Percentiles rank a stretch among this genome's conserved stretches.
These are phyloP conservation scores for Cryptomeria japonica DNA, from an alignment of 75 land plant species.

Conservation along the genomic window DNA sequence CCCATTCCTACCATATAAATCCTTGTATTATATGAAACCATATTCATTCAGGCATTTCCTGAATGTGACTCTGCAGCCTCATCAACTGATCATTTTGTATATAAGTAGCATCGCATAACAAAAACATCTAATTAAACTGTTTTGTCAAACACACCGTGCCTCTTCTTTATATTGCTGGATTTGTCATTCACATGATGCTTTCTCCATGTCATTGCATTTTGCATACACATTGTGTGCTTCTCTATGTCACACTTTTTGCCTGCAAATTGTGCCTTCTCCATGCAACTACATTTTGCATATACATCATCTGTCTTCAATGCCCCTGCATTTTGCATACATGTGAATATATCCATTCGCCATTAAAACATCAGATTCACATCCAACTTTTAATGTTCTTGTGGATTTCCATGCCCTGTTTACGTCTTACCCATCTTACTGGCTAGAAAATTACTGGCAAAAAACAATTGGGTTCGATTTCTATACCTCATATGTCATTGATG, in stretches of 20 bases:
- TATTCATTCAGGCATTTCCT: neutral
- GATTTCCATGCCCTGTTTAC: neutral
- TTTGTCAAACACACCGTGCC: no score
- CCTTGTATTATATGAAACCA: neutral
- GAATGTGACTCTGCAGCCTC: neutral
- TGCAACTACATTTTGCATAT: no score
- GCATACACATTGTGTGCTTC: neutral
- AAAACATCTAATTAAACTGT: no score
- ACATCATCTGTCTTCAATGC: no score
- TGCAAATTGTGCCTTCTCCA: no score
- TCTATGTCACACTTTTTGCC: no score
- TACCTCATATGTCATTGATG: constrained; percentile 35
- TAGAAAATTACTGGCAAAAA: neutral
- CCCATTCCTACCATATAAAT: neutral
- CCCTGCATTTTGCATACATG: no score
- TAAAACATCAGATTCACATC: neutral
- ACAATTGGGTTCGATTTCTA: constrained; percentile 24
- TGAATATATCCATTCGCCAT: neutral
- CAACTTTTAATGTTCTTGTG: no score
- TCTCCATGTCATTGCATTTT: neutral
- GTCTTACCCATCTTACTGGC: neutral
- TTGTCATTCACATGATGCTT: neutral
- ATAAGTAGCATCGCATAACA: neutral
- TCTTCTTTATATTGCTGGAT: neutral
- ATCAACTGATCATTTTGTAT: neutral